A percentile compares a stretch with the other conserved stretches of the same genome.
These are phyloP conservation scores for Pterocarpus santalinus DNA, from an alignment of 306 rosid species.

Conservation along the genomic window DNA sequence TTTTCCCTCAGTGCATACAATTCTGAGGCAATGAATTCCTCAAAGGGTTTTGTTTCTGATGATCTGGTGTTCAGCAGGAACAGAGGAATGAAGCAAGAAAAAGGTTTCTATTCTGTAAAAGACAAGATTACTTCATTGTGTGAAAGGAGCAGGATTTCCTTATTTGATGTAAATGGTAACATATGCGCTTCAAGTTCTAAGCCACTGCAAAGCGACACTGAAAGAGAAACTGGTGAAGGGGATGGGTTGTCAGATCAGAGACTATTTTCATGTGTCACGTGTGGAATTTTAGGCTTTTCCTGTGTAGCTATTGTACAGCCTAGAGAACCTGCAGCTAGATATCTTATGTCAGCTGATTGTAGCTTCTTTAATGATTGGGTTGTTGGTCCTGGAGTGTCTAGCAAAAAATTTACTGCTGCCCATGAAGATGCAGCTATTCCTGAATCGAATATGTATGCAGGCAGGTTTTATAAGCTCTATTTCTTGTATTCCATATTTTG, in stretches of 20 bases:
- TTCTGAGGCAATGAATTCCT: constrained; percentile 64
- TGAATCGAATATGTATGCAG: constrained; percentile 56
- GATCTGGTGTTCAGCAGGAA: constrained; percentile 63
- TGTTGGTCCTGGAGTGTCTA: constrained; percentile 72
- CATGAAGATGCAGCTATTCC: constrained; percentile 56
- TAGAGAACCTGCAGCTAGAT: constrained; percentile 83
- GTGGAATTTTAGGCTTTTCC: constrained; percentile 93
- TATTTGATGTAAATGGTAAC: constrained; percentile 56
- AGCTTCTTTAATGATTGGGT: constrained; percentile 89
- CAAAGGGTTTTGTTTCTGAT: constrained; percentile 74
- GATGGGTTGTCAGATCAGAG: constrained; percentile 88
- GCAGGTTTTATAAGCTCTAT: constrained; percentile 54
- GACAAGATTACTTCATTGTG: constrained; percentile 62
- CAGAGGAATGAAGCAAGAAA: constrained; percentile 62
- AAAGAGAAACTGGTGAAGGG: constrained; percentile 56
- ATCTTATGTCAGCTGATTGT: constrained; percentile 92
- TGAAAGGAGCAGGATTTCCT: constrained; percentile 61
- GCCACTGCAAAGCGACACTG: constrained; percentile 49
- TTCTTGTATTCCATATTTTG: constrained; percentile 38
- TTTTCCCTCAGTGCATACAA: constrained; percentile 57
- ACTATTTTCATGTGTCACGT: constrained; percentile 93
- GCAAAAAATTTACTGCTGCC: constrained; percentile 50
- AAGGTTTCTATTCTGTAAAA: constrained; percentile 62
- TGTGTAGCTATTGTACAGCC: constrained; percentile 96
- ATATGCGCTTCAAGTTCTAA: constrained; percentile 58